Conservation (phyloP, 768 basidiomycete genomes). For the Steccherinum ochraceum region DNA sequence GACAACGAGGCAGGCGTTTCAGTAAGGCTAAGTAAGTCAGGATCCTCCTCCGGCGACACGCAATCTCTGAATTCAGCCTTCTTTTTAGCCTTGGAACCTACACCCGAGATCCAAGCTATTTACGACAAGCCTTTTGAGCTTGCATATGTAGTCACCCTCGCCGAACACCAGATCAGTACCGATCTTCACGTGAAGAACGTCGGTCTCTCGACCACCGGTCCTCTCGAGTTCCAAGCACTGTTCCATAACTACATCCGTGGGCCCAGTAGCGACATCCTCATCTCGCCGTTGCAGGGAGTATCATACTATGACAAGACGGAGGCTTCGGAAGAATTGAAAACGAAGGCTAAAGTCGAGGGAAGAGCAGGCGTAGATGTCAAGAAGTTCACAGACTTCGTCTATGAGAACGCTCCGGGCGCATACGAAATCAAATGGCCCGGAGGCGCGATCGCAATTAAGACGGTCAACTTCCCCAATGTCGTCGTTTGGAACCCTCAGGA, state of each 20-base stretch:
- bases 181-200: slow-evolving; percentile 78
- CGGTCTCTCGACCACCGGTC: slow-evolving; percentile 35
- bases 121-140: slow-evolving; percentile 70
- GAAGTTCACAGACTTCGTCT: slow-evolving; percentile 68
- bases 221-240: slow-evolving; percentile 84
- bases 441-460: slow-evolving; percentile 47
- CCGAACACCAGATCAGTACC: slow-evolving; percentile 66
- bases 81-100: slow-evolving; percentile 55
- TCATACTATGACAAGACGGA: slow-evolving; percentile 82
- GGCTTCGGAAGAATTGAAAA: slow-evolving; percentile 40
- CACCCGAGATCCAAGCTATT: slow-evolving; percentile 43
- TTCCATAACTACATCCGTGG: slow-evolving; percentile 86
- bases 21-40: slow-evolving; percentile 64
- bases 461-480: slow-evolving; percentile 62
- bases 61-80: background rate
- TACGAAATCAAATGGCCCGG: slow-evolving; percentile 58
- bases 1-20: slow-evolving; percentile 70
- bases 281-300: slow-evolving; percentile 59
- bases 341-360: slow-evolving; percentile 47
- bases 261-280: slow-evolving; percentile 49
- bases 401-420: slow-evolving; percentile 51
- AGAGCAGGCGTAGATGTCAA: slow-evolving; percentile 62
- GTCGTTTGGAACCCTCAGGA: slow-evolving; percentile 95
- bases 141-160: slow-evolving; percentile 75
- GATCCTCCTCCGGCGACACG: background rate